Evolutionary conservation across 1,284 basidiomycete species (phyloP).

Genomic region (Trichosporon sp.): DNA sequence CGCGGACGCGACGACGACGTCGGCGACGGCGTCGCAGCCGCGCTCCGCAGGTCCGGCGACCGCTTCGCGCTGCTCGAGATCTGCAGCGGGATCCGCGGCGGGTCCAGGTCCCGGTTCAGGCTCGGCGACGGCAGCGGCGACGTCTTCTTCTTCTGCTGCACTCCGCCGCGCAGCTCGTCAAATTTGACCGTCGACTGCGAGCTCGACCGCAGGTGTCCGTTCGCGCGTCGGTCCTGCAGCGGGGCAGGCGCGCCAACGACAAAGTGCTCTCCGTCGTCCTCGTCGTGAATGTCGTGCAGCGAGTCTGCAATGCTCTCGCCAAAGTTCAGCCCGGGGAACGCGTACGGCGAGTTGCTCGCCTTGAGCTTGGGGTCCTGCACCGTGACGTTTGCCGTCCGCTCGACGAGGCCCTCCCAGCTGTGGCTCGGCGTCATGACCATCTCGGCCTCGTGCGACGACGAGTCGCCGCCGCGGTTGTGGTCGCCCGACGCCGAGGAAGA

Average conservation of each 20-base stretch:
- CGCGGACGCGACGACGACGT: conserved; percentile 7
- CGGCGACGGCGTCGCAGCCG: not conserved
- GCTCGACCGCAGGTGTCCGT: conserved; percentile 10
- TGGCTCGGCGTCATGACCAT: conserved; percentile 46
- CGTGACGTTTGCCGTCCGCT: conserved; percentile 16
- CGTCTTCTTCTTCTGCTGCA: not conserved
- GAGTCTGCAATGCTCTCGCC: conserved; percentile 6
- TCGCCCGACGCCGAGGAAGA: conserved; percentile 26
- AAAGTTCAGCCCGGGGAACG: conserved; percentile 7
- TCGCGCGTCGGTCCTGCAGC: not conserved
- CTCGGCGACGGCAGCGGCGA: not conserved
- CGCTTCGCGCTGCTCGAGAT: not conserved
- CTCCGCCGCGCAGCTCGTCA: not conserved
- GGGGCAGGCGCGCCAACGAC: conserved; percentile 9
- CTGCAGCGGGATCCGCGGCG: conserved; percentile 5
- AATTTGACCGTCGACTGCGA: conserved; percentile 19
- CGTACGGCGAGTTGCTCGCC: conserved; percentile 6
- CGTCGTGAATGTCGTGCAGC: conserved; percentile 37
- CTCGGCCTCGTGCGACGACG: conserved; percentile 31
- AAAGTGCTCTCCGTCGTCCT: conserved; percentile 32
- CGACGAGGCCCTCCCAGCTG: conserved; percentile 43
- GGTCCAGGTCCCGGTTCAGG: conserved; percentile 7
- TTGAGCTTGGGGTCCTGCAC: not conserved
- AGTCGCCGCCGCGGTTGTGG: conserved; percentile 18
- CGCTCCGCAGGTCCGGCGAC: not conserved